Base-by-base conservation (phyloP, 441 rosid genomes). In the Adansonia gregorii region DNA sequence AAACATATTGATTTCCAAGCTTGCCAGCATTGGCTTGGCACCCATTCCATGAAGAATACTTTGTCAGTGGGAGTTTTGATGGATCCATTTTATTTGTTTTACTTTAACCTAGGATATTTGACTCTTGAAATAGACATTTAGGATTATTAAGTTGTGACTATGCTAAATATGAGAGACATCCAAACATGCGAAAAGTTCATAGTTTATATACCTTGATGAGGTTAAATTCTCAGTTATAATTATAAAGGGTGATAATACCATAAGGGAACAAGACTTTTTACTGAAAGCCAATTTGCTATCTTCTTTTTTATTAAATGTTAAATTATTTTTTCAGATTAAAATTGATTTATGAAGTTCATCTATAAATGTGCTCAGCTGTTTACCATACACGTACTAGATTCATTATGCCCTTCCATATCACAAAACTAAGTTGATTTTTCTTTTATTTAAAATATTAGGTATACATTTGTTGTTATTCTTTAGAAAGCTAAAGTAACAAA, bases 41-140 rank as follows among this genome's bases (percentile, higher is more conserved):
- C 83, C 99, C 99, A 72, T 91, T 91, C 82, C 98, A 96, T 84
- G 98, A 96, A 85, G 98, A 96, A 82, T 93, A 92, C 87, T 96
- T 94, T 82, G 98, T 96, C 79, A 94, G 99, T 82, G 98, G 99
- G 80, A 94, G 99, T 82, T 83, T 75, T 80, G 98, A 94, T 11
- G 99, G 99, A 35, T 87, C 98, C 78, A 94, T 96, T 78, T 71
- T 72, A 19, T 15, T 15, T 70, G 63, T 54, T 71, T 71, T 31
- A 27, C 59, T 52, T 49, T 5, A 31, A n/a, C 15, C 15, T 52
- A 11, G 24, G 48, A 8, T 71, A 5, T 52, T 52, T 71, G 22
- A n/a, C 48, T n/a, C 7, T 52, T 17, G 9, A 14, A 54, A 10
- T 10, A 17, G 55, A 72, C 19, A 35, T 45, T 65, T 51, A 70